Base-by-base conservation (phyloP, 495 filamentous ascomycete species). In the Xylaria telfairii region DNA sequence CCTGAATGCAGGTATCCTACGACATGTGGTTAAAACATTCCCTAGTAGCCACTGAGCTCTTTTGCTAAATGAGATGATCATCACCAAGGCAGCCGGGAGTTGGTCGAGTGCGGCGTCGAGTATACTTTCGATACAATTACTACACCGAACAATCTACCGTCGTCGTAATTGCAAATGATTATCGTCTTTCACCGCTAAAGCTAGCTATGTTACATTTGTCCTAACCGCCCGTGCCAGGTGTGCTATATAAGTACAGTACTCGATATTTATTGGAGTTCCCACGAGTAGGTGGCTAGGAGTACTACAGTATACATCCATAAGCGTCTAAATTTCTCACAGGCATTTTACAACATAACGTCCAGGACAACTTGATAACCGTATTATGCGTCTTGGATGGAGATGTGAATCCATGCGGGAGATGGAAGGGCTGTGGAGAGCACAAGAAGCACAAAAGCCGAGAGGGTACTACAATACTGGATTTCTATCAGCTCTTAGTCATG, bases 1-100 rank as follows among this genome's bases (percentile, higher is more conserved):
- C n/a, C 30, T 0, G 30, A 12, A 59, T 59, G 54, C 54, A 37
- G 30, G 54, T 37, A 59, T 59, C 54, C 54, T n/a, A 59, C 54
- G 54, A 59, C 54, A 59, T 59, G 30, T 30, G 3, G 37, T 59
- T 7, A 6, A 56, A 32, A 56, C n/a, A n/a, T n/a, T n/a, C n/a
- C n/a, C n/a, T 10, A 15, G 5, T 21, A 53, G 49, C 26, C 49
- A 53, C 49, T 53, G n/a, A 8, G 5, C 9, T 24, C 7, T 13
- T 26, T 24, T 4, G 49, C n/a, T n/a, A n/a, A n/a, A n/a, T n/a
- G n/a, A n/a, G n/a, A n/a, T n/a, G n/a, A n/a, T n/a, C n/a, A n/a
- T n/a, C n/a, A 26, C 13, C 4, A 13, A 13, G 51, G 10, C 44
- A 46, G 4, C 3, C 3, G 15, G 44, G 44, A 54, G 28, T 32